A percentile compares a stretch with the other conserved stretches of the same genome.
Evolutionary conservation across 2,329 filamentous ascomycete species (phyloP).

Genomic region (Ceratocystis ficicola): DNA sequence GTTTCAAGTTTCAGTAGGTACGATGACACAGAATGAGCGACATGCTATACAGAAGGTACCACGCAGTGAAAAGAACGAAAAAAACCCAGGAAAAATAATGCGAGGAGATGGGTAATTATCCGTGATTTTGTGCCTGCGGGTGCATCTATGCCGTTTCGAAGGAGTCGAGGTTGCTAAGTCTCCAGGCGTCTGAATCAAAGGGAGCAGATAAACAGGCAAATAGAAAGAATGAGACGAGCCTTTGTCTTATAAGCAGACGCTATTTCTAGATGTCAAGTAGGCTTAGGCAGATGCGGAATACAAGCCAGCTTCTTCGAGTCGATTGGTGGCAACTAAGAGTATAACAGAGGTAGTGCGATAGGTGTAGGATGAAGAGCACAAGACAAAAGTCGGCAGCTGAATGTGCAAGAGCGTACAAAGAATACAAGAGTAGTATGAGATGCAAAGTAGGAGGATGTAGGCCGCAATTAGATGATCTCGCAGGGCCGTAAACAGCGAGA

Average conservation of each 20-base stretch:
- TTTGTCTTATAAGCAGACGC: constrained; percentile 7
- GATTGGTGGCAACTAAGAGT: not conserved
- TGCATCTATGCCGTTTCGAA: not conserved
- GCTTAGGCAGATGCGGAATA: constrained; percentile 6
- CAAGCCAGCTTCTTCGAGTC: not conserved
- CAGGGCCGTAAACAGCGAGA: not conserved
- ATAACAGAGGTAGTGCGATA: not conserved
- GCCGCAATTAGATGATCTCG: constrained; percentile 8
- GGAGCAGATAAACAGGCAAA: not conserved
- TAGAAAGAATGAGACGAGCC: not conserved
- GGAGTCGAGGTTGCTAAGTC: not conserved
- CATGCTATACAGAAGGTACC: not conserved
- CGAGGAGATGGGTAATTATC: not conserved
- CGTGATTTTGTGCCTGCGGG: not conserved
- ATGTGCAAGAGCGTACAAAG: not conserved
- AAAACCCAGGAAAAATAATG: not conserved
- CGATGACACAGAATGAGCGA: not conserved
- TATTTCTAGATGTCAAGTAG: not conserved
- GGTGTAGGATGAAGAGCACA: not conserved
- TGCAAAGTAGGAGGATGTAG: not conserved
- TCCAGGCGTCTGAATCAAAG: not conserved
- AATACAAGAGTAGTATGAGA: not conserved
- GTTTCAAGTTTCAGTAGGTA: constrained; percentile 5
- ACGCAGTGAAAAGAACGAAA: not conserved
- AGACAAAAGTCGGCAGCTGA: not conserved